phyloP scores from a whole-genome alignment of 441 rosid species.

The Pelargonium fulgidum region DNA sequence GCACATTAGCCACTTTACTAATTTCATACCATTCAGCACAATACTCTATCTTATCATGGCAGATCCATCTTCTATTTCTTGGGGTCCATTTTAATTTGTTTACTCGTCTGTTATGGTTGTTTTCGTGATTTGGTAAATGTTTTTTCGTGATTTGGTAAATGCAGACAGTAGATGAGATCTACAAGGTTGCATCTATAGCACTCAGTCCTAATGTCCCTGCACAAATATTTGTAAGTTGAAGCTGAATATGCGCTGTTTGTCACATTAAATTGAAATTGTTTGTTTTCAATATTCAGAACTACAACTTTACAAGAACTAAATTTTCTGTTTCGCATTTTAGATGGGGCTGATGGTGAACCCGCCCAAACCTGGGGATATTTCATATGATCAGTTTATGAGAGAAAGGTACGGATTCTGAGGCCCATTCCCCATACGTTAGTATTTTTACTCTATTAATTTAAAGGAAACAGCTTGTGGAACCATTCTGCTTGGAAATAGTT shows the following conservation, averaged over 20 bases:
- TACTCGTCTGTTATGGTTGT: slow-evolving; percentile 5
- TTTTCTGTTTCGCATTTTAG: slow-evolving; percentile 30
- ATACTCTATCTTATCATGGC: too few relatives aligned
- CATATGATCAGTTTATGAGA: slow-evolving; percentile 63
- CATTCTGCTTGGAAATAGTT: slow-evolving; percentile 5
- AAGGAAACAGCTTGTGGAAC: not conserved
- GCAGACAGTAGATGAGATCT: slow-evolving; percentile 90
- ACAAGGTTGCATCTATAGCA: slow-evolving; percentile 76
- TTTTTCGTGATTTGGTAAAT: slow-evolving; percentile 15
- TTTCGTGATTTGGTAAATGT: slow-evolving; percentile 18
- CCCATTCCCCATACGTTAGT: slow-evolving; percentile 7
- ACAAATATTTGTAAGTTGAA: slow-evolving; percentile 78
- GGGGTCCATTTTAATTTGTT: too few relatives aligned
- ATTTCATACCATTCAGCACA: not conserved
- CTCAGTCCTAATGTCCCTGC: slow-evolving; percentile 97
- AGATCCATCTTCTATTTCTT: too few relatives aligned
- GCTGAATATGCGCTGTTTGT: slow-evolving; percentile 8
- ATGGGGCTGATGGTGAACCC: slow-evolving; percentile 98
- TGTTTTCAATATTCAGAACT: not conserved
- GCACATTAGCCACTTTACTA: not conserved
- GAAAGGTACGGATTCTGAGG: slow-evolving; percentile 55
- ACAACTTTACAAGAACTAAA: not conserved
- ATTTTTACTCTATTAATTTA: not conserved
- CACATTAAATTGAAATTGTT: slow-evolving; percentile 9
- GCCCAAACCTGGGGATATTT: slow-evolving; percentile 83